Conservation (phyloP, 1,139 yeast species). For the Suhomyces yuchorum region DNA sequence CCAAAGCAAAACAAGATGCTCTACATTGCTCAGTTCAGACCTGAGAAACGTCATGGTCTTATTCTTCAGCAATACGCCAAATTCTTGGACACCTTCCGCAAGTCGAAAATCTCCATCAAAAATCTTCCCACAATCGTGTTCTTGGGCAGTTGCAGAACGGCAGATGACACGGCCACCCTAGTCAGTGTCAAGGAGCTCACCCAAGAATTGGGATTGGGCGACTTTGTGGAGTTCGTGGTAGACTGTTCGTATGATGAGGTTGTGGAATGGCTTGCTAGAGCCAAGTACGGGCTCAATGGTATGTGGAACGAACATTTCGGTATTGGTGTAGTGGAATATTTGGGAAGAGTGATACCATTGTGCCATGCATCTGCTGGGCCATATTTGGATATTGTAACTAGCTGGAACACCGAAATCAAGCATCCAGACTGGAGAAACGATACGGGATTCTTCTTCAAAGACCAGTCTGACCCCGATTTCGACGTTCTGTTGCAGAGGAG, state of each 20-base stretch:
- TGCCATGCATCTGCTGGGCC: conserved; percentile 98
- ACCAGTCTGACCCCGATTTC: conserved; percentile 61
- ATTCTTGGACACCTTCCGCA: conserved; percentile 38
- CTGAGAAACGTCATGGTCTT: conserved; percentile 87
- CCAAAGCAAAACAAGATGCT: conserved; percentile 59
- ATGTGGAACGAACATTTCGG: conserved; percentile 99
- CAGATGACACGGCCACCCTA: conserved; percentile 65
- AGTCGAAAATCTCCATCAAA: conserved; percentile 20
- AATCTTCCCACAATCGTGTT: conserved; percentile 59
- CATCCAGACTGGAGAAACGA: conserved; percentile 37
- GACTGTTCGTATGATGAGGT: conserved; percentile 77
- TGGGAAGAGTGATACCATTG: conserved; percentile 79
- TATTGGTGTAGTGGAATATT: conserved; percentile 92
- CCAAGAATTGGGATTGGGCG: conserved; percentile 45
- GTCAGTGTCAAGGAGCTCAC: conserved; percentile 49
- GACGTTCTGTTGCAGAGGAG: conserved; percentile 29
- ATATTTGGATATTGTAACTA: conserved; percentile 70
- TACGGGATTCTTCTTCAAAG: conserved; percentile 76
- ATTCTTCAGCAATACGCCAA: conserved; percentile 63
- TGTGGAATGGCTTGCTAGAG: conserved; percentile 51
- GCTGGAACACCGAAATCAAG: conserved; percentile 17
- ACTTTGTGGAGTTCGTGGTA: conserved; percentile 63
- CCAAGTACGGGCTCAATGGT: conserved; percentile 84
- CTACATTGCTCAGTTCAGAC: conserved; percentile 90
- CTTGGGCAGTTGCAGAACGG: conserved; percentile 82